Percentiles rank a stretch among this genome's conserved stretches.
Evolutionary conservation across 352 stramenopile species (phyloP).

Genomic region (Globisporangium carolinianum): DNA sequence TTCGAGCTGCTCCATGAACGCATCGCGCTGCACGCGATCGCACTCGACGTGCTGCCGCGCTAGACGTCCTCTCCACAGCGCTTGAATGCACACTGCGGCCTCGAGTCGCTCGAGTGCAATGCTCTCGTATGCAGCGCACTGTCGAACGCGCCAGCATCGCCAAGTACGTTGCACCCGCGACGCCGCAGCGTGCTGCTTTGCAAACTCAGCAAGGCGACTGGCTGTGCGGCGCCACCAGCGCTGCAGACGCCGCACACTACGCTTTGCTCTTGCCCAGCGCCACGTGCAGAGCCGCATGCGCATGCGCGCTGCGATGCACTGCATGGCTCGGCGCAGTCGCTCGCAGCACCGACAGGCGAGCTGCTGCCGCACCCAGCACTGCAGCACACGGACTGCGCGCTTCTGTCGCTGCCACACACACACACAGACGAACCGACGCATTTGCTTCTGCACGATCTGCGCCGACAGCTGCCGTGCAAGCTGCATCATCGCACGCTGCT

Average conservation of each 20-base stretch:
- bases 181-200: not conserved
- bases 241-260: conserved; percentile 19
- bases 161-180: not conserved
- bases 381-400: conserved; percentile 15
- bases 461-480: conserved; percentile 34
- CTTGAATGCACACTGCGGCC: conserved; percentile 40
- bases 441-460: conserved; percentile 41
- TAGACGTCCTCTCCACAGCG: conserved; percentile 26
- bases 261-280: conserved; percentile 12
- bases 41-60: conserved; percentile 14
- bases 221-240: conserved; percentile 35
- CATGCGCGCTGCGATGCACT: conserved; percentile 13
- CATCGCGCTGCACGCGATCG: conserved; percentile 17
- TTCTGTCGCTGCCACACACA: conserved; percentile 12
- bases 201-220: not conserved
- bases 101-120: conserved; percentile 11
- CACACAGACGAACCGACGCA: conserved; percentile 19
- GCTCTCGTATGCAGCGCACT: not conserved
- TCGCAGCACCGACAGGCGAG: conserved; percentile 7
- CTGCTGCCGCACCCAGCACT: conserved; percentile 30
- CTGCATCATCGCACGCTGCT: conserved; percentile 23
- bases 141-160: not conserved
- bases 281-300: conserved; percentile 15
- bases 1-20: conserved; percentile 16
- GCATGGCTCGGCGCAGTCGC: conserved; percentile 11